Conservation (phyloP, 2,329 filamentous ascomycete species). For the Didymella sp. region DNA sequence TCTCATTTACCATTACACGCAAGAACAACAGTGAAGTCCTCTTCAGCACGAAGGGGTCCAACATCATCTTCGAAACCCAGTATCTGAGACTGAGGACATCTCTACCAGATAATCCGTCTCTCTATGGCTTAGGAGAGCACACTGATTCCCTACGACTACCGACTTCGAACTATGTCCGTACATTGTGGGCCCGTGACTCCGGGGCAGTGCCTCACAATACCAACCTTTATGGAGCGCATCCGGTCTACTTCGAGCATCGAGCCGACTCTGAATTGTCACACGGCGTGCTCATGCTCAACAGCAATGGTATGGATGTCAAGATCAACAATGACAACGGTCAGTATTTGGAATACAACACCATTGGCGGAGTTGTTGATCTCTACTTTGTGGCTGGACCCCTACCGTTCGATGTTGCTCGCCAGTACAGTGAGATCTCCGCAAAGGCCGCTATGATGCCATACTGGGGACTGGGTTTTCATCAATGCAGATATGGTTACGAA, state of each 20-base stretch:
- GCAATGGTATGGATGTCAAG: conserved; percentile 71
- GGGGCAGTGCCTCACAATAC: conserved; percentile 64
- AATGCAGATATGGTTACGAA: conserved; percentile 57
- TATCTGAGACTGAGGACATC: conserved; percentile 75
- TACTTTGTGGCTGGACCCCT: conserved; percentile 59
- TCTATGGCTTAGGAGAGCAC: conserved; percentile 82
- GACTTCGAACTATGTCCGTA: conserved; percentile 72
- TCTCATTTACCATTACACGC: conserved; percentile 70
- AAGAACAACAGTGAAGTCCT: conserved; percentile 64
- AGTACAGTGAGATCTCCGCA: conserved; percentile 57
- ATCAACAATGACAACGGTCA: conserved; percentile 71
- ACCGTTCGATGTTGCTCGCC: conserved; percentile 55
- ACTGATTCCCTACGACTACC: conserved; percentile 72
- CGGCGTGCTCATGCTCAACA: conserved; percentile 46
- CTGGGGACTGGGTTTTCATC: conserved; percentile 60
- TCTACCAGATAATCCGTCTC: conserved; percentile 69
- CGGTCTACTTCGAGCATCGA: conserved; percentile 76
- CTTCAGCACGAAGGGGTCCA: conserved; percentile 72
- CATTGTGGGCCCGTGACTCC: conserved; percentile 73
- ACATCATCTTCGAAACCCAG: conserved; percentile 76
- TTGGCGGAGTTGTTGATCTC: conserved; percentile 77
- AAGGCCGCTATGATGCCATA: conserved; percentile 59
- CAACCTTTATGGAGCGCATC: conserved; percentile 77
- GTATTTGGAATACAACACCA: conserved; percentile 78
- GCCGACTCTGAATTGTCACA: conserved; percentile 48